phyloP scores from a whole-genome alignment of 2,329 filamentous ascomycete species.

The Amphichorda felina region DNA sequence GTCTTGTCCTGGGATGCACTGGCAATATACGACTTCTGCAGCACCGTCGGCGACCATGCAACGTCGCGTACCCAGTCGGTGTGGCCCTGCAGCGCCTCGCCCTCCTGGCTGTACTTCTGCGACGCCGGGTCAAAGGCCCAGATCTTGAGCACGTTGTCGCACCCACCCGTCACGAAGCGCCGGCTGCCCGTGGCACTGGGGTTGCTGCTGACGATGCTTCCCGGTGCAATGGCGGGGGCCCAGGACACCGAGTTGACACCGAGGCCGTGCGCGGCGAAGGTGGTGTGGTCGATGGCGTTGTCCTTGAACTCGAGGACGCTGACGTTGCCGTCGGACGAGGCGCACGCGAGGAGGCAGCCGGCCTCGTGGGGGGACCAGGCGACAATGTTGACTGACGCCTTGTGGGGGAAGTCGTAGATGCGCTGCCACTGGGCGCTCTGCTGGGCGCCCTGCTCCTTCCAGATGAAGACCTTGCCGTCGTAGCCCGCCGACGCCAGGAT shows the following conservation, averaged over 20 bases:
- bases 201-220: constrained; percentile 68
- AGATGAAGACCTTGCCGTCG: constrained; percentile 97
- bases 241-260: constrained; percentile 94
- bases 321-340: constrained; percentile 86
- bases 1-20: constrained; percentile 94
- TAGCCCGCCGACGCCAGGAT: constrained; percentile 93
- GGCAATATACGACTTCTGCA: constrained; percentile 94
- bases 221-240: constrained; percentile 77
- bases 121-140: constrained; percentile 68
- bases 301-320: constrained; percentile 95
- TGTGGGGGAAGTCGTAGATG: constrained; percentile 92
- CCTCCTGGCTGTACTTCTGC: constrained; percentile 49
- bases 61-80: constrained; percentile 96
- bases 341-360: constrained; percentile 88
- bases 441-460: constrained; percentile 64
- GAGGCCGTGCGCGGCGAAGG: constrained; percentile 84
- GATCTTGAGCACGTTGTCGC: constrained; percentile 86
- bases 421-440: constrained; percentile 58
- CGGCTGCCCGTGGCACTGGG: constrained; percentile 49
- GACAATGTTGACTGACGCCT: constrained; percentile 91
- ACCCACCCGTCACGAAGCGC: constrained; percentile 88
- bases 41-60: constrained; percentile 88
- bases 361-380: constrained; percentile 96
- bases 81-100: constrained; percentile 64
- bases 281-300: constrained; percentile 80